phyloP scores from a whole-genome alignment of 2,329 filamentous ascomycete genomes.

The Pezicula neosporulosa region DNA sequence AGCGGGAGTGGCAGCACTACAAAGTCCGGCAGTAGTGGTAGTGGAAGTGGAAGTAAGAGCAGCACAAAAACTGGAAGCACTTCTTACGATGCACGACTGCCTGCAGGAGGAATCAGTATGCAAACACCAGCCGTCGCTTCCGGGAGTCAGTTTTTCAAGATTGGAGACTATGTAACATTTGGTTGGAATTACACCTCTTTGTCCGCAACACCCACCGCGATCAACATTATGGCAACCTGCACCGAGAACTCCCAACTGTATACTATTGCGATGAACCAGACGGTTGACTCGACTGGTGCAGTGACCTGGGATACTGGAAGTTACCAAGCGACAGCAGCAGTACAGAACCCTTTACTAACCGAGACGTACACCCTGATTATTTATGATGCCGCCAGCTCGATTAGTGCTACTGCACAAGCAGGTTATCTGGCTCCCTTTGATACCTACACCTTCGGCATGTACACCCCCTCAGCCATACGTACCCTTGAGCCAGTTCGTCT shows the following conservation, averaged over 20 bases:
- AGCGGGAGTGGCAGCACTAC: neutral
- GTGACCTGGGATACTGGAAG: slow-evolving; percentile 57
- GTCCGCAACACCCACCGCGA: slow-evolving; percentile 52
- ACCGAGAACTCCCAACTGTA: slow-evolving; percentile 48
- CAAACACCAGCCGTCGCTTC: slow-evolving; percentile 44
- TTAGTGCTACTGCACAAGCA: slow-evolving; percentile 46
- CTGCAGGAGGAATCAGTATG: slow-evolving; percentile 50
- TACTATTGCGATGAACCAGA: slow-evolving; percentile 63
- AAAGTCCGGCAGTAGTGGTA: slow-evolving; percentile 1
- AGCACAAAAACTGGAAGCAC: slow-evolving; percentile 12
- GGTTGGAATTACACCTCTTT: slow-evolving; percentile 65
- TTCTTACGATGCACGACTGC: slow-evolving; percentile 40
- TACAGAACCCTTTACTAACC: slow-evolving; percentile 41
- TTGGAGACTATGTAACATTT: slow-evolving; percentile 56
- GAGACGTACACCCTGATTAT: slow-evolving; percentile 60
- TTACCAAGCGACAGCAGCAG: slow-evolving; percentile 42
- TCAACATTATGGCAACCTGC: slow-evolving; percentile 58
- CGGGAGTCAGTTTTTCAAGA: slow-evolving; percentile 52
- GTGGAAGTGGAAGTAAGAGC: slow-evolving; percentile 2
- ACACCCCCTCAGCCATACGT: slow-evolving; percentile 48
- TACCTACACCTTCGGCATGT: slow-evolving; percentile 55
- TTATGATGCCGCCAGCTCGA: slow-evolving; percentile 51
- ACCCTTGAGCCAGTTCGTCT: slow-evolving; percentile 49
- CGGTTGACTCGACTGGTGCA: slow-evolving; percentile 45
- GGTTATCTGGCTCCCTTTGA: slow-evolving; percentile 52